These are phyloP conservation scores for Ustilago crameri DNA, from an alignment of 1,284 basidiomycete genomes.

Conservation along the genomic window DNA sequence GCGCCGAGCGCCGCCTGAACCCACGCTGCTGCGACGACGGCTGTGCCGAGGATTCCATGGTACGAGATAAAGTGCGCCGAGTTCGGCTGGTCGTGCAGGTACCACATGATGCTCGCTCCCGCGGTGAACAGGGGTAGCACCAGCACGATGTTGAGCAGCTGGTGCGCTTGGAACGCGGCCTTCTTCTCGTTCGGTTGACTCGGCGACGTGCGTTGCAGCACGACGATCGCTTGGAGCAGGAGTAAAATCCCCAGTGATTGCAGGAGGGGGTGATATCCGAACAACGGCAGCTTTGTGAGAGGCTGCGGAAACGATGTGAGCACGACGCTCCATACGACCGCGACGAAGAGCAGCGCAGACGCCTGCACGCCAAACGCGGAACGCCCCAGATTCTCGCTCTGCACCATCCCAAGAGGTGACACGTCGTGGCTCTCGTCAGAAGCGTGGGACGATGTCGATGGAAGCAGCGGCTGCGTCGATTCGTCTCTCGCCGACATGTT, in stretches of 20 bases:
- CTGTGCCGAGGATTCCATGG: slow-evolving; percentile 54
- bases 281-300: slow-evolving; percentile 39
- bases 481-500: slow-evolving; percentile 3
- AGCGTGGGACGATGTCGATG: not conserved
- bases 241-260: slow-evolving; percentile 51
- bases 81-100: slow-evolving; percentile 50
- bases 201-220: slow-evolving; percentile 49
- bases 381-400: slow-evolving; percentile 19
- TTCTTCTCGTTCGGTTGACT: slow-evolving; percentile 25
- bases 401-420: slow-evolving; percentile 28
- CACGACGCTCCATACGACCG: slow-evolving; percentile 48
- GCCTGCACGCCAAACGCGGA: slow-evolving; percentile 22
- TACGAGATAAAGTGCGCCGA: slow-evolving; percentile 52
- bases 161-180: slow-evolving; percentile 42
- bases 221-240: slow-evolving; percentile 50
- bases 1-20: slow-evolving; percentile 54
- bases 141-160: slow-evolving; percentile 43
- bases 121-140: slow-evolving; percentile 54
- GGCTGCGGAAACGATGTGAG: slow-evolving; percentile 25
- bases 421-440: not conserved
- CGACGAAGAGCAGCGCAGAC: slow-evolving; percentile 40
- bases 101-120: slow-evolving; percentile 60
- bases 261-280: slow-evolving; percentile 58
- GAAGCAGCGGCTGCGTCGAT: slow-evolving; percentile 16
- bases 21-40: slow-evolving; percentile 44